These are phyloP conservation scores for Nakazawaea ernobii DNA, from an alignment of 805 yeast species.

Conservation along the genomic window DNA sequence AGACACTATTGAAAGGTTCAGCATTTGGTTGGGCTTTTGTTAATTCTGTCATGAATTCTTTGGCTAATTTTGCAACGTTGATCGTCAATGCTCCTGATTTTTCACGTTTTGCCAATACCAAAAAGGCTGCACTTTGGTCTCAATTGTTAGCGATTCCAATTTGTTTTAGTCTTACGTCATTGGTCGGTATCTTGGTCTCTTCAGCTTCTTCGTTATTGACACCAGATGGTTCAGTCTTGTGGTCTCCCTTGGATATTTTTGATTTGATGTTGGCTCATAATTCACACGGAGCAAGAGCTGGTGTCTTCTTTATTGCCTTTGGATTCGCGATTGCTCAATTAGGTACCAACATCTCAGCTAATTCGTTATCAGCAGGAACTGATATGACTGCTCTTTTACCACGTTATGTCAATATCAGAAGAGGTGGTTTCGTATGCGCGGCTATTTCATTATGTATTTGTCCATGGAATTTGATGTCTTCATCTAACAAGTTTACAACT, in stretches of 20 bases:
- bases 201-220: constrained; percentile 61
- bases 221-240: constrained; percentile 57
- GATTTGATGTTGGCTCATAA: constrained; percentile 51
- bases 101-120: constrained; percentile 69
- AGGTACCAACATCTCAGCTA: constrained; percentile 73
- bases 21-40: constrained; percentile 81
- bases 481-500: constrained; percentile 71
- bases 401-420: constrained; percentile 60
- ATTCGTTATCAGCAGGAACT: constrained; percentile 67
- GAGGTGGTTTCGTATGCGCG: constrained; percentile 80
- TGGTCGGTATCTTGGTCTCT: constrained; percentile 80
- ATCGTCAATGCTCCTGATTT: constrained; percentile 88
- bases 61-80: constrained; percentile 86
- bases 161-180: constrained; percentile 72
- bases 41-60: constrained; percentile 68
- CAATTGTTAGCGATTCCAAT: constrained; percentile 67
- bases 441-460: constrained; percentile 62
- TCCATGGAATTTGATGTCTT: constrained; percentile 76
- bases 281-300: constrained; percentile 62
- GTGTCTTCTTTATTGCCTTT: constrained; percentile 68
- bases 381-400: constrained; percentile 66
- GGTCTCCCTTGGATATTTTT: constrained; percentile 83
- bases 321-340: constrained; percentile 73
- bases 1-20: constrained; percentile 46
- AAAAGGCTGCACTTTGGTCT: constrained; percentile 44